These are phyloP conservation scores for Lantana camara DNA, from an alignment of 257 asterid genomes.

Conservation along the genomic window DNA sequence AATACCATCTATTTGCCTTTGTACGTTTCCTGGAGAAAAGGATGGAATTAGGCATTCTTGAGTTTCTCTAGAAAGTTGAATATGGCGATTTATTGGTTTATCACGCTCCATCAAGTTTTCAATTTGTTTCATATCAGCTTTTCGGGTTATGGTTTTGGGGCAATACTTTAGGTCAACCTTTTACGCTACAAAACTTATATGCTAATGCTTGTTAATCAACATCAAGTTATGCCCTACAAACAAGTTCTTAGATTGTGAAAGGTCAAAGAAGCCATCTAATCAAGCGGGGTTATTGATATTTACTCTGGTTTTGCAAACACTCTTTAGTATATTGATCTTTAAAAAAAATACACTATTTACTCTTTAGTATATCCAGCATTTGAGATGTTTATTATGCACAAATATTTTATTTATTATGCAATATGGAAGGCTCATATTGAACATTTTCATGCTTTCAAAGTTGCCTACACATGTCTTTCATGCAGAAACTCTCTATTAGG, in stretches of 20 bases:
- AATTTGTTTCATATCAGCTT: background rate
- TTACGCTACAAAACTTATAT: background rate
- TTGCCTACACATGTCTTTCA: background rate
- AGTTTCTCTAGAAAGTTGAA: conserved; percentile 7
- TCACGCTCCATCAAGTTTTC: background rate
- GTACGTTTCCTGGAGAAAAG: conserved; percentile 17
- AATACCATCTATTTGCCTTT: conserved; percentile 11
- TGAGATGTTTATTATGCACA: background rate
- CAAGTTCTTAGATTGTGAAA: conserved; percentile 17
- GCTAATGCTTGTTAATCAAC: conserved; percentile 1
- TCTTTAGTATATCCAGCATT: background rate
- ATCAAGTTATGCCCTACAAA: background rate
- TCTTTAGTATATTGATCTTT: too few species aligned
- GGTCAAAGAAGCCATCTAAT: background rate
- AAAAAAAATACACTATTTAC: too few species aligned
- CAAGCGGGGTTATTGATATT: background rate
- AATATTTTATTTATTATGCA: background rate
- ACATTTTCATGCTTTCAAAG: background rate
- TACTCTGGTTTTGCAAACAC: too few species aligned
- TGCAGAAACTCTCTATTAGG: too few species aligned
- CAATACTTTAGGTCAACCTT: conserved; percentile 7
- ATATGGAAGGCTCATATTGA: background rate
- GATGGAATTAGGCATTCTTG: background rate
- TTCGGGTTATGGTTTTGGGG: background rate
- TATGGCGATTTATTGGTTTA: background rate